These are phyloP conservation scores for Epichloe elymi DNA, from an alignment of 2,329 filamentous ascomycete species.

Conservation along the genomic window DNA sequence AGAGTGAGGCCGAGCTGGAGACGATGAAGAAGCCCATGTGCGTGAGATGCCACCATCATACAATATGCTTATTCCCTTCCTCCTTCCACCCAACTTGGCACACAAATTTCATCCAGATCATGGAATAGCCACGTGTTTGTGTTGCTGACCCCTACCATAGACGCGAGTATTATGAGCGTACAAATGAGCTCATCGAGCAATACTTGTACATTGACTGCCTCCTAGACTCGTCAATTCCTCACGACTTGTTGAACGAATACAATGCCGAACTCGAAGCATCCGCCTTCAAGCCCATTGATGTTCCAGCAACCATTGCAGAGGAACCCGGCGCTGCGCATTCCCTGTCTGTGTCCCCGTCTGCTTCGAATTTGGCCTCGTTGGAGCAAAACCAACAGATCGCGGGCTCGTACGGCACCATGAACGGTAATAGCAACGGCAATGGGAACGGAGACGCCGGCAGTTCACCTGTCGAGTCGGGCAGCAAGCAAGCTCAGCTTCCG, in stretches of 20 bases:
- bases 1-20: conserved; percentile 60
- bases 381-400: background rate
- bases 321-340: conserved; percentile 33
- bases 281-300: conserved; percentile 40
- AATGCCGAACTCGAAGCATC: conserved; percentile 44
- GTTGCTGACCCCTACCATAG: conserved; percentile 12
- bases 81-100: background rate
- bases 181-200: conserved; percentile 77
- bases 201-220: conserved; percentile 89
- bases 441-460: conserved; percentile 18
- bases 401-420: conserved; percentile 18
- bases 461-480: conserved; percentile 10
- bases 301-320: conserved; percentile 66
- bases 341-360: conserved; percentile 8
- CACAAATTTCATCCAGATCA: background rate
- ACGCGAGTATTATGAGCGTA: conserved; percentile 77
- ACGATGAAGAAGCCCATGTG: conserved; percentile 58
- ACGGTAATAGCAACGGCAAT: conserved; percentile 12
- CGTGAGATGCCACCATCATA: conserved; percentile 8
- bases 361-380: conserved; percentile 7
- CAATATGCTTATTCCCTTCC: background rate
- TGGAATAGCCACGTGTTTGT: background rate
- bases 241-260: conserved; percentile 85
- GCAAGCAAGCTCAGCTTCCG: conserved; percentile 23
- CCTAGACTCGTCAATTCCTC: conserved; percentile 83